Percentiles rank a stretch among this genome's conserved stretches.
phyloP scores from a whole-genome alignment of 1,139 yeast species.

The Pichia kudriavzevii region DNA sequence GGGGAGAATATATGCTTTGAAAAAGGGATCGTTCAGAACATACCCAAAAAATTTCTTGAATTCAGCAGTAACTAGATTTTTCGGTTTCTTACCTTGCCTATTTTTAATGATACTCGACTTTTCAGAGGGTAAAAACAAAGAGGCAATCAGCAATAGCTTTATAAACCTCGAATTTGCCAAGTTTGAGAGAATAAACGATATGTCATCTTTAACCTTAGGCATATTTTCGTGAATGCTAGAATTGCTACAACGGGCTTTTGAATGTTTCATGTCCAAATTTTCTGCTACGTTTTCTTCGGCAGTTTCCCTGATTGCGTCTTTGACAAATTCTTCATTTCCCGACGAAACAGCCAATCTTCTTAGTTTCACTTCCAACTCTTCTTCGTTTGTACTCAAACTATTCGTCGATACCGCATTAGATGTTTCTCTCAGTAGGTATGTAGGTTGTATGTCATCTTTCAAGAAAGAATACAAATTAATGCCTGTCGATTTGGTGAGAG shows the following conservation, averaged over 20 bases:
- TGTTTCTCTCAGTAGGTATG: too few species aligned
- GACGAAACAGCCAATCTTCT: conserved; percentile 8
- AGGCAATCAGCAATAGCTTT: conserved; percentile 15
- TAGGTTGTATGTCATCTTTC: too few species aligned
- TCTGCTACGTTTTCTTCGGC: too few species aligned
- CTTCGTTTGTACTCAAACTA: too few species aligned
- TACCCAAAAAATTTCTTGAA: conserved; percentile 25
- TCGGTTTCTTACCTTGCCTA: conserved; percentile 14
- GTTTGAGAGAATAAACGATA: neutral
- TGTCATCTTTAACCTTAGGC: neutral
- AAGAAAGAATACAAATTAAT: conserved; percentile 1
- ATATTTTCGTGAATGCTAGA: too few species aligned
- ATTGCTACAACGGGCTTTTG: too few species aligned
- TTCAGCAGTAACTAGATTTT: conserved; percentile 21
- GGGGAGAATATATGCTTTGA: conserved; percentile 21
- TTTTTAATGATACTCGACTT: conserved; percentile 17
- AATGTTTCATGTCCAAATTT: too few species aligned
- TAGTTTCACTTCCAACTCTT: too few species aligned
- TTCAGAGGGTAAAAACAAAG: conserved; percentile 13
- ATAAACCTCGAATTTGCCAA: conserved; percentile 12
- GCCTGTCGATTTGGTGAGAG: conserved; percentile 5
- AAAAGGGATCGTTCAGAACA: conserved; percentile 20
- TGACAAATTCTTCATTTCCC: conserved; percentile 8
- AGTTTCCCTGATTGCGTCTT: conserved; percentile 2
- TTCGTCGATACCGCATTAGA: too few species aligned